These are phyloP conservation scores for Phlebopus sp. DNA, from an alignment of 1,284 basidiomycete genomes.

Conservation along the genomic window DNA sequence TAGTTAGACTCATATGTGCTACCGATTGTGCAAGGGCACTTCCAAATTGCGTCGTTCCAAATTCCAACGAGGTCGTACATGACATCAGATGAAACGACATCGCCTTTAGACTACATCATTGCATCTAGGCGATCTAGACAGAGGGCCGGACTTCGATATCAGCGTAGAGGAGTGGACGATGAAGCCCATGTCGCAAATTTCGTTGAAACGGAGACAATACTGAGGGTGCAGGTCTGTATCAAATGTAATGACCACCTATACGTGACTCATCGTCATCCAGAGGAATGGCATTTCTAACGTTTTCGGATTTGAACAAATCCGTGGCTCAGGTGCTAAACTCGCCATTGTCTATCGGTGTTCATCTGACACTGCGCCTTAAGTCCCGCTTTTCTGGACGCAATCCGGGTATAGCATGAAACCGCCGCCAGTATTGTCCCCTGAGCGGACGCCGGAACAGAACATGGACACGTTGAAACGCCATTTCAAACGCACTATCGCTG, in stretches of 20 bases:
- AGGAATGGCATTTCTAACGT: conserved; percentile 70
- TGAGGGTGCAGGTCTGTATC: conserved; percentile 65
- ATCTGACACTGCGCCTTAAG: conserved; percentile 36
- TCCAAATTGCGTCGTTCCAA: conserved; percentile 55
- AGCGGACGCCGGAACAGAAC: conserved; percentile 75
- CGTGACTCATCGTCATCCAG: conserved; percentile 35
- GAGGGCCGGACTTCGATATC: conserved; percentile 93
- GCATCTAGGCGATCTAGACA: conserved; percentile 88
- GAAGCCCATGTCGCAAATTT: conserved; percentile 86
- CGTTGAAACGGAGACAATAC: conserved; percentile 90
- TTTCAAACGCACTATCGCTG: conserved; percentile 62
- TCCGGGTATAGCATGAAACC: conserved; percentile 85
- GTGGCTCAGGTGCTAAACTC: conserved; percentile 79
- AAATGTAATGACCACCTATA: background rate
- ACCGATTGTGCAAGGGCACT: conserved; percentile 76
- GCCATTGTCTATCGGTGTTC: conserved; percentile 1
- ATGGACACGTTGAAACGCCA: conserved; percentile 71
- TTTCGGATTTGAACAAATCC: conserved; percentile 85
- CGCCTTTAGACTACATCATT: conserved; percentile 62
- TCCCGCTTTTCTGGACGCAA: conserved; percentile 89
- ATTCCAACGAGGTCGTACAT: conserved; percentile 54
- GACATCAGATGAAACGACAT: conserved; percentile 43
- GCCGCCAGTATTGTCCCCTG: conserved; percentile 71
- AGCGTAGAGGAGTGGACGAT: conserved; percentile 90
- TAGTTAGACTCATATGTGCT: conserved; percentile 60